Evolutionary conservation across 352 stramenopile genomes (phyloP).

Genomic region (Pythium oligandrum): DNA sequence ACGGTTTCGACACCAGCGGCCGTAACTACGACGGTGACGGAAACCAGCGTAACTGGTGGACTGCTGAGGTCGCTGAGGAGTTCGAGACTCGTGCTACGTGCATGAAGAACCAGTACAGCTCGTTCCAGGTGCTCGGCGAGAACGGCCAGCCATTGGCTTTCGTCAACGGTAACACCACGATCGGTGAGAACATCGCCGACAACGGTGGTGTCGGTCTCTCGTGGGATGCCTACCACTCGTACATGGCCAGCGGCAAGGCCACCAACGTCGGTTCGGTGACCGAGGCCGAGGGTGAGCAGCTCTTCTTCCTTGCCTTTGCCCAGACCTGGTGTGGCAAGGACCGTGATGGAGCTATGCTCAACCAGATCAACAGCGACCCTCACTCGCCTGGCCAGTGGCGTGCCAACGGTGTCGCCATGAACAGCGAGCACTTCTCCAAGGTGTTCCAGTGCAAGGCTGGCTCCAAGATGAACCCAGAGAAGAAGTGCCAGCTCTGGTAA

Average conservation of each 20-base stretch:
- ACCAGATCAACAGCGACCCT: constrained; percentile 36
- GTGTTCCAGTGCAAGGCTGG: constrained; percentile 12
- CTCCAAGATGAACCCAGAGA: constrained; percentile 20
- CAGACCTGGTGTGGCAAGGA: constrained; percentile 65
- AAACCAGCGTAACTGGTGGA: constrained; percentile 93
- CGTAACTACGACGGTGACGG: constrained; percentile 81
- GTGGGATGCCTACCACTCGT: constrained; percentile 60
- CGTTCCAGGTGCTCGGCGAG: constrained; percentile 38
- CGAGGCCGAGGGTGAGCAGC: constrained; percentile 28
- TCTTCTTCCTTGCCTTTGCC: constrained; percentile 68
- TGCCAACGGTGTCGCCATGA: constrained; percentile 23
- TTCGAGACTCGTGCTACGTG: constrained; percentile 64
- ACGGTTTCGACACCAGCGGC: constrained; percentile 92
- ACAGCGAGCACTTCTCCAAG: constrained; percentile 18
- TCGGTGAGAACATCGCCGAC: constrained; percentile 80
- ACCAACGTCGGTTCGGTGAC: constrained; percentile 6
- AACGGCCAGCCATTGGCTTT: constrained; percentile 30
- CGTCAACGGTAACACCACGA: constrained; percentile 58
- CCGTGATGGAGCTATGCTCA: constrained; percentile 30
- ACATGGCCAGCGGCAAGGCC: constrained; percentile 10
- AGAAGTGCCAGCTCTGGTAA: constrained; percentile 25
- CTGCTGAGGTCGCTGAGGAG: constrained; percentile 52
- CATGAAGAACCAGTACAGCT: constrained; percentile 56
- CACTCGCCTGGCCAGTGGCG: constrained; percentile 42
- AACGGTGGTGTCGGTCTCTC: constrained; percentile 59